Evolutionary conservation across 169 alveolate species (phyloP), one percentile per base, ranked within the genome.

Genomic region (Plasmodium blacklocki): DNA sequence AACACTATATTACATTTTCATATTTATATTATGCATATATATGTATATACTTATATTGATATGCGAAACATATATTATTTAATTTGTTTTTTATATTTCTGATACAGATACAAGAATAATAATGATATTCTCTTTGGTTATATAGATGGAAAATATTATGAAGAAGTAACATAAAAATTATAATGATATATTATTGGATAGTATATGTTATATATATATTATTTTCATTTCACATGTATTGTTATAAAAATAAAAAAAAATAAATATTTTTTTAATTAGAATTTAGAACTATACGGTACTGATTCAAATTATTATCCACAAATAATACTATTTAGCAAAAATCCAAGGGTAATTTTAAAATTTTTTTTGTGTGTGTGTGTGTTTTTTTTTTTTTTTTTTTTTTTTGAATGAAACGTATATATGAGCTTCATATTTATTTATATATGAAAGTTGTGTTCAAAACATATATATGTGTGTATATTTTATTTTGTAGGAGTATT

Each of bases 101-200:
- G 18, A 12, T 56, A 63, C 47, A 76, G 89, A 73, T 21, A 76
- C 47, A 76, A 64, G 67, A 67, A 54, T 49, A 52, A 64, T 26
- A 70, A 68, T n/a, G 76, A 76, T 49, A 64, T 52, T 29, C 64
- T 76, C 29, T 76, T 76, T 76, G 76, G 74, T 14, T 59, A 63
- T 70, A 76, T 76, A 63, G 89, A 76, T 45, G 89, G 89, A 70
- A 63, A 76, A 39, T 76, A 62, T 45, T 76, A 76, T 56, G 76
- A 76, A 76, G 89, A 76, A 39, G 89, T 76, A 47, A 76, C 8
- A 14, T 29, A 32, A 50, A 50, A 66, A 66, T 32, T 32, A 32
- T 11, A n/a, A 66, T 60, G 39, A 66, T 29, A 11, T 32, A 66
- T 23, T 64, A 19, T 12, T 9, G 14, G 3, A n/a, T 19, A 4